A percentile compares a stretch with the other conserved stretches of the same genome.
Evolutionary conservation across 345 rosid species (phyloP).

Genomic region (Citrus hindsii): DNA sequence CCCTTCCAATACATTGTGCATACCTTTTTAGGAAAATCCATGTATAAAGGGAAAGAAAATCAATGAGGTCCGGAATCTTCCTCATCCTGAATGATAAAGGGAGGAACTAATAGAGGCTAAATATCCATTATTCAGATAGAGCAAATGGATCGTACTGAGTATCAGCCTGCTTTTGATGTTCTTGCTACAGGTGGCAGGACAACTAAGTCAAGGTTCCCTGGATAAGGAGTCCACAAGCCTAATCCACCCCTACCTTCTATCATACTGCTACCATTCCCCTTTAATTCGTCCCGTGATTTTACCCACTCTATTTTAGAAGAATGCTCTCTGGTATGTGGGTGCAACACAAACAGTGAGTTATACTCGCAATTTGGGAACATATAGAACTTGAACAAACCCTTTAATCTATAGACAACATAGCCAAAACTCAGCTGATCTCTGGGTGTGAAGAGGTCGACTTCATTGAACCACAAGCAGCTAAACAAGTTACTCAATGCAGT

Average conservation of each 20-base stretch:
- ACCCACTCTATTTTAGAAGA: constrained; percentile 98
- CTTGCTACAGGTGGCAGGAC: constrained; percentile 61
- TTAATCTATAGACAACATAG: constrained; percentile 72
- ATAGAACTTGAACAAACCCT: constrained; percentile 60
- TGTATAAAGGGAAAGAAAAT: neutral
- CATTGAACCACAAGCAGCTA: constrained; percentile 97
- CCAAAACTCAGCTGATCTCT: constrained; percentile 98
- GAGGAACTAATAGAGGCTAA: neutral
- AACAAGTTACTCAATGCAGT: constrained; percentile 77
- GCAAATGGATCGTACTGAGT: neutral
- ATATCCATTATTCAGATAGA: neutral
- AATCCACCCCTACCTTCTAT: constrained; percentile 87
- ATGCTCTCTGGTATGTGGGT: constrained; percentile 93
- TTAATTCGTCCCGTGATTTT: constrained; percentile 61
- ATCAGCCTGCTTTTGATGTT: constrained; percentile 93
- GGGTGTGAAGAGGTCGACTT: constrained; percentile 93
- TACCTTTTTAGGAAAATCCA: neutral
- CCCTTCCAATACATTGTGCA: neutral
- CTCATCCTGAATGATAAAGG: neutral
- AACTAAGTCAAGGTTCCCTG: constrained; percentile 69
- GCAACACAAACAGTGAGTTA: constrained; percentile 72
- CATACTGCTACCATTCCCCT: constrained; percentile 75
- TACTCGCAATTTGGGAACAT: constrained; percentile 97
- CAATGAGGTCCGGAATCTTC: neutral
- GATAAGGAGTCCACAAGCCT: constrained; percentile 94